phyloP scores from a whole-genome alignment of 2,329 filamentous ascomycete species.

The Periconia digitata region DNA sequence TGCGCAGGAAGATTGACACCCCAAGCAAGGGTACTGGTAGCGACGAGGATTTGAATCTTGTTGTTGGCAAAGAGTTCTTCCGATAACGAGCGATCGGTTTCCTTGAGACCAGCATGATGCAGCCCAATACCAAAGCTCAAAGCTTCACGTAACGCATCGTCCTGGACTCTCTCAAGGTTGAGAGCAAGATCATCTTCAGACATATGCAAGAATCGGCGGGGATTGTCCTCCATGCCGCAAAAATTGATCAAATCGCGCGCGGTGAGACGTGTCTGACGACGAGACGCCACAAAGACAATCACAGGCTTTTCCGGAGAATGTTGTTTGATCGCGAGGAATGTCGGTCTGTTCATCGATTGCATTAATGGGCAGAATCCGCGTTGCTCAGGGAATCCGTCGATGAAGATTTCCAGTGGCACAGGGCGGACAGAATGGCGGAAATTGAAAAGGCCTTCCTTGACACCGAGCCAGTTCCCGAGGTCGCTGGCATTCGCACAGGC shows the following conservation, averaged over 20 bases:
- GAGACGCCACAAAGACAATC: constrained; percentile 96
- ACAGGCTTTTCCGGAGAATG: constrained; percentile 97
- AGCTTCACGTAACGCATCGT: constrained; percentile 89
- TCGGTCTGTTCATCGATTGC: constrained; percentile 98
- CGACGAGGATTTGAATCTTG: constrained; percentile 95
- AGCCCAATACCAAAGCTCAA: constrained; percentile 95
- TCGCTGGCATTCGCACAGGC: constrained; percentile 95
- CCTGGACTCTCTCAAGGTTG: constrained; percentile 87
- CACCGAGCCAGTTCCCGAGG: constrained; percentile 93
- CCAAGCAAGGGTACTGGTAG: constrained; percentile 95
- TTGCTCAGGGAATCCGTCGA: constrained; percentile 94
- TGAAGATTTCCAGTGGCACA: constrained; percentile 93
- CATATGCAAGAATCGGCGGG: constrained; percentile 89
- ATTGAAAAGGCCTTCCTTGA: constrained; percentile 93
- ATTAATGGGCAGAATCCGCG: constrained; percentile 95
- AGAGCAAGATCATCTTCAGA: constrained; percentile 89
- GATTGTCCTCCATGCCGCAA: constrained; percentile 98
- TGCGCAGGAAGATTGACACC: constrained; percentile 97
- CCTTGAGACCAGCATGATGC: constrained; percentile 94
- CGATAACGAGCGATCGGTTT: constrained; percentile 85
- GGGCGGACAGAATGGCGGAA: constrained; percentile 96
- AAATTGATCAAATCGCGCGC: constrained; percentile 96
- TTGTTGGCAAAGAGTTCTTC: constrained; percentile 97
- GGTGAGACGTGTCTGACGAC: constrained; percentile 90
- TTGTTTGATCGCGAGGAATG: constrained; percentile 92